These are phyloP conservation scores for Articulospora tetracladia DNA, from an alignment of 495 filamentous ascomycete species.

Conservation along the genomic window DNA sequence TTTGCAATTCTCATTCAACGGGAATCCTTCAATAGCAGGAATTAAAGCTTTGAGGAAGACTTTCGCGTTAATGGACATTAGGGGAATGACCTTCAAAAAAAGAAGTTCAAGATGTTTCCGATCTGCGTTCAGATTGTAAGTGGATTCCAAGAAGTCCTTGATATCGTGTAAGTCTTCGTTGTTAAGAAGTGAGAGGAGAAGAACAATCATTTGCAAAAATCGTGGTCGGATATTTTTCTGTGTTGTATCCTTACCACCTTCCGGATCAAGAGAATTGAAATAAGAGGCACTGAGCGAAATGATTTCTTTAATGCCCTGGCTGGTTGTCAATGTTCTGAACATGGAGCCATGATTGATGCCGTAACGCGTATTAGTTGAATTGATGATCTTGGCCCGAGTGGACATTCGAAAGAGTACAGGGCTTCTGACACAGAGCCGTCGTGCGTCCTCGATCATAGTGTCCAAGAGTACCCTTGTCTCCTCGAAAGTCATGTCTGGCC, in stretches of 20 bases:
- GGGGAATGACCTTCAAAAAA: constrained; percentile 17
- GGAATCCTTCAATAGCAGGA: constrained; percentile 27
- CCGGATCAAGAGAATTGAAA: constrained; percentile 30
- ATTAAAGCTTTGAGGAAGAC: constrained; percentile 32
- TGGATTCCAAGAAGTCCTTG: constrained; percentile 29
- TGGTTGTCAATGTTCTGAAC: constrained; percentile 34
- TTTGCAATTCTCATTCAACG: constrained; percentile 12
- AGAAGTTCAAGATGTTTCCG: constrained; percentile 29
- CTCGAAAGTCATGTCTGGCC: constrained; percentile 23
- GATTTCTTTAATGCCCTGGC: constrained; percentile 33
- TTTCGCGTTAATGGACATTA: constrained; percentile 32
- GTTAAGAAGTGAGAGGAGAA: constrained; percentile 33
- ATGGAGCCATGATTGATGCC: constrained; percentile 28
- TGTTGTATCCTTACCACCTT: constrained; percentile 10
- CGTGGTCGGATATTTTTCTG: constrained; percentile 30
- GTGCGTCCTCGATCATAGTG: constrained; percentile 34
- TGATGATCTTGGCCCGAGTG: constrained; percentile 29
- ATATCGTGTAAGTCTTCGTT: constrained; percentile 29
- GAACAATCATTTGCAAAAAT: constrained; percentile 36
- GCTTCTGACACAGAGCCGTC: constrained; percentile 31
- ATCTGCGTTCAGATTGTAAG: constrained; percentile 30
- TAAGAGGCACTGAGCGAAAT: constrained; percentile 31
- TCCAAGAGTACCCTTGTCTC: constrained; percentile 29
- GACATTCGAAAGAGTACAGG: constrained; percentile 35
- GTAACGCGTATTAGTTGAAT: constrained; percentile 33